Evolutionary conservation across 371 early-diverging fungal genomes (phyloP), one percentile per base, ranked within the genome.

Genomic region (Mucor racemosus): DNA sequence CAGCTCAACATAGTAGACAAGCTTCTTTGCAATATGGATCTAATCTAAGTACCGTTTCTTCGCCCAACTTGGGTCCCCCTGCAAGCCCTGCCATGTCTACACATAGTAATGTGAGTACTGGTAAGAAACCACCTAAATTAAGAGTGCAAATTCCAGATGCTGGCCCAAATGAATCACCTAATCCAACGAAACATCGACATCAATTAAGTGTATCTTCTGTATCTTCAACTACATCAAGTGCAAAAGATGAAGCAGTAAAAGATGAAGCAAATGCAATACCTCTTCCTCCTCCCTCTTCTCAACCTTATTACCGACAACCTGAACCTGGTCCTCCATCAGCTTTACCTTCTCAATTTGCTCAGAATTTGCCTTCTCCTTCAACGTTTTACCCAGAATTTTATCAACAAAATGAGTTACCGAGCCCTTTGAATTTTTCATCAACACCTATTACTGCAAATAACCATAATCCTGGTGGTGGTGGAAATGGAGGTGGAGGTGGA

Each of bases 351-450:
- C 87, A 92, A 68, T 91, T 91, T 67, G 90, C 90, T 39, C 92
- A 91, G 68, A 91, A 88, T 66, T 74, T 92, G 34, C 92, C 91
- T 11, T 91, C 91, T 13, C 92, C 92, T 4, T 88, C 89, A 4
- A 85, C 90, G 2, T 92, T 92, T 71, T 92, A 91, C 69, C 89
- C 91, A 7, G 88, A 90, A 56, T 88, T 92, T 55, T 92, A 91
- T 75, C 88, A 87, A 59, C 87, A 82, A 61, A 83, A 74, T 69
- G 90, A 88, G 59, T 69, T 84, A 56, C 88, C 83, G 11, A 89
- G 88, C 65, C 89, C 90, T 9, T 72, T 90, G 60, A 84, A 88
- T 60, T 89, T 89, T 62, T 85, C 85, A 17, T 77, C 82, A 7
- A 90, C 90, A 31, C 90, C 89, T 0, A 84, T 85, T 7, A 77